phyloP scores from a whole-genome alignment of 2,329 filamentous ascomycete genomes.

The Hypoxylon sp. region DNA sequence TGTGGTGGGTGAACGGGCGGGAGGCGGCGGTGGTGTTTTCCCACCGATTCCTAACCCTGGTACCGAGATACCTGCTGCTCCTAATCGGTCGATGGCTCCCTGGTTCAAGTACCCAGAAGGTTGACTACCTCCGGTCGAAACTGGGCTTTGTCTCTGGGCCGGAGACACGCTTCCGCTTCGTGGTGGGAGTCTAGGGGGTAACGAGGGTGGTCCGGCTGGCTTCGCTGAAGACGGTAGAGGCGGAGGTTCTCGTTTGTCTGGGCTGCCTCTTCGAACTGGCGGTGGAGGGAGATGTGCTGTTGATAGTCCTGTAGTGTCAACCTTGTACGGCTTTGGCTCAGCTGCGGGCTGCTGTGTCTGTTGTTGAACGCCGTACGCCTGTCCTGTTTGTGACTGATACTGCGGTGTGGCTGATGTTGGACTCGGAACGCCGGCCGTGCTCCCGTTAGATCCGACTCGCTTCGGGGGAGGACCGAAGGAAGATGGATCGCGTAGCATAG shows the following conservation, averaged over 20 bases:
- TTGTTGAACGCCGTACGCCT: constrained; percentile 37
- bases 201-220: constrained; percentile 61
- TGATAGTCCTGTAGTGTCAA: constrained; percentile 78
- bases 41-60: constrained; percentile 79
- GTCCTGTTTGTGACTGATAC: constrained; percentile 30
- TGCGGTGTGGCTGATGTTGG: constrained; percentile 20
- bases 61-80: constrained; percentile 82
- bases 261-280: constrained; percentile 68
- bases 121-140: constrained; percentile 42
- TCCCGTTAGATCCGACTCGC: constrained; percentile 57
- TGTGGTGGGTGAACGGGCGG: constrained; percentile 46
- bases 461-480: constrained; percentile 87
- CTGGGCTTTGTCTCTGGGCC: constrained; percentile 54
- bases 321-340: constrained; percentile 71
- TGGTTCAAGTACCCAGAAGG: constrained; percentile 61
- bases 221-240: constrained; percentile 51
- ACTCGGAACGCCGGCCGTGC: neutral
- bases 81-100: constrained; percentile 75
- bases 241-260: constrained; percentile 51
- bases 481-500: constrained; percentile 80
- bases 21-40: constrained; percentile 51
- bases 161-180: constrained; percentile 66
- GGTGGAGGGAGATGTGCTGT: constrained; percentile 80
- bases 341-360: constrained; percentile 61
- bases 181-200: constrained; percentile 81